Percentiles rank a stretch among this genome's conserved stretches.
Evolutionary conservation across 1,284 basidiomycete genomes (phyloP).

Genomic region (Fomitopsis pinicola): DNA sequence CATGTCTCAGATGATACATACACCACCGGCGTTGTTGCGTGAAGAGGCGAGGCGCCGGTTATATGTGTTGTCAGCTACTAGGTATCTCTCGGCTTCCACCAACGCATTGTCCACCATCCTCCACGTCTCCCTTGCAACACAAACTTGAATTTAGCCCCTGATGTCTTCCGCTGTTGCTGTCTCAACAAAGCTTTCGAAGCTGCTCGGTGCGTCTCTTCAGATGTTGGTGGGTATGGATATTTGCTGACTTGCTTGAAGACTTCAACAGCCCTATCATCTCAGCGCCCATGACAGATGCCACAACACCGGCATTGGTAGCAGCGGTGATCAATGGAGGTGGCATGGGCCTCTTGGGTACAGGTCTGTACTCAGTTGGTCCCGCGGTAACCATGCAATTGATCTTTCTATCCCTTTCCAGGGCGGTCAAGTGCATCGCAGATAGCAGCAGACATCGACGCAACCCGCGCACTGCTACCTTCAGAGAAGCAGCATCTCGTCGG

Average conservation of each 20-base stretch:
- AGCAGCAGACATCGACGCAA: constrained; percentile 43
- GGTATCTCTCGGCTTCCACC: background rate
- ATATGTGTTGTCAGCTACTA: too few relatives aligned
- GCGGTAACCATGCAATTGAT: background rate
- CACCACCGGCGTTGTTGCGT: too few relatives aligned
- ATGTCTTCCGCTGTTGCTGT: background rate
- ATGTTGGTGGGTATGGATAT: background rate
- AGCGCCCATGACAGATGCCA: constrained; percentile 66
- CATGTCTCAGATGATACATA: too few relatives aligned
- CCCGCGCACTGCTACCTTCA: constrained; percentile 35
- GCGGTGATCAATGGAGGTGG: constrained; percentile 57
- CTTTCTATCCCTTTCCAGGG: constrained; percentile 35
- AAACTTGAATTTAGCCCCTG: background rate
- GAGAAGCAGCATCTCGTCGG: constrained; percentile 47
- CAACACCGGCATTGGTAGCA: constrained; percentile 37
- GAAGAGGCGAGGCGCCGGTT: too few relatives aligned
- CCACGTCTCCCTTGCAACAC: background rate
- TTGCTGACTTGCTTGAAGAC: background rate
- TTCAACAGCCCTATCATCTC: constrained; percentile 54
- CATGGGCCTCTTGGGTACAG: constrained; percentile 65
- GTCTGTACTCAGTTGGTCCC: constrained; percentile 26
- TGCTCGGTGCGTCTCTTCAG: background rate
- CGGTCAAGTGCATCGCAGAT: constrained; percentile 35
- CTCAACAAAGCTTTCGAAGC: background rate
- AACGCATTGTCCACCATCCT: background rate